Base-by-base conservation (phyloP, 768 basidiomycete genomes). In the Obba rivulosa region DNA sequence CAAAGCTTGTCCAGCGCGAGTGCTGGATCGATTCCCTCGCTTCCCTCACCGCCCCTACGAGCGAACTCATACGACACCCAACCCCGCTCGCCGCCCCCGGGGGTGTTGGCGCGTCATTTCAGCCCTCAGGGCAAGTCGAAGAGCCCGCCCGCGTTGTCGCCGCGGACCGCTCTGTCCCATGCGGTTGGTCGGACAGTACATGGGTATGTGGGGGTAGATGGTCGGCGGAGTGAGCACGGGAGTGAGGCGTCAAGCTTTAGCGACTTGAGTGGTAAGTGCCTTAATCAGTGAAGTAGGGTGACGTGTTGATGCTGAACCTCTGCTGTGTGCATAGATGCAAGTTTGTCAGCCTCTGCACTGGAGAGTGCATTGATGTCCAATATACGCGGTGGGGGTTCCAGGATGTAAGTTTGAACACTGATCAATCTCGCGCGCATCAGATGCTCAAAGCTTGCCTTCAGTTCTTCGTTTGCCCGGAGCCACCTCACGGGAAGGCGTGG, bases 201-300 rank as follows among this genome's bases (percentile, higher is more conserved):
- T 31, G 28, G 7, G 13, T 31, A 31, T 31, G 7, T 31, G 13
- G 28, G 7, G 28, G n/a, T n/a, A n/a, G 23, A 55, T 39, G 20
- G 59, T 65, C 34, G 78, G 77, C 55, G 79, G 38, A 85, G 85
- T 55, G 79, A 71, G 53, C 76, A 84, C 80, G 59, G 81, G 2
- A 90, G 87, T 20, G 80, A 83, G 37, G 79, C 87, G 0, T 90
- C 88, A 7, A 81, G 90, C 63, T 90, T 92, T 57, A 92, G 89
- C 59, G 90, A 92, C 59, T 60, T 92, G 38, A 92, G 90, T 57
- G 89, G 90, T 89, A 57, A 59, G 78, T 66, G 14, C 34, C 9
- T 7, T 36, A 16, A 23, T 41, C 2, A 11, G 4, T 21, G 41
- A 24, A 21, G 41, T 9, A 23, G 41, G 22, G 9, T 7, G 36